Percentiles rank a stretch among this genome's conserved stretches.
Conservation (phyloP, 257 asterid genomes). For the Solanum sparsipilum region DNA sequence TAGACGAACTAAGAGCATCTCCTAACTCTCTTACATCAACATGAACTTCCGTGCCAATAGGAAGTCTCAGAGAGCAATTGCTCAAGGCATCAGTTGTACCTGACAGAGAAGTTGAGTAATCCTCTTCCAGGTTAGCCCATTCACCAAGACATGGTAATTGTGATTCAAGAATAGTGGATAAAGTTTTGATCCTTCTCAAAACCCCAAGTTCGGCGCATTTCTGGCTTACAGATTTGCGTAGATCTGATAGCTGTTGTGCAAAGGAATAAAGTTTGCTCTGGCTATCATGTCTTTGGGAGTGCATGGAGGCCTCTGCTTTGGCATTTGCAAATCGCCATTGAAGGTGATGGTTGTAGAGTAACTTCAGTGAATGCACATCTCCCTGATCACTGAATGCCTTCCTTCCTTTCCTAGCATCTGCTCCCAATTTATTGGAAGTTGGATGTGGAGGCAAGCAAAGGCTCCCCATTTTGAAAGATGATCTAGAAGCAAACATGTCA, state of each 20-base stretch:
- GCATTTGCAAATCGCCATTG: conserved; percentile 70
- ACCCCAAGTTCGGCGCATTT: conserved; percentile 37
- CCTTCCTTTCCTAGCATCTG: conserved; percentile 44
- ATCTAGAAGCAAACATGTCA: conserved; percentile 8
- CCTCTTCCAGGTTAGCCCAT: conserved; percentile 59
- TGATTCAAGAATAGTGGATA: conserved; percentile 37
- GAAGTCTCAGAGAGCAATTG: conserved; percentile 56
- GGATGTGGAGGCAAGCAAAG: conserved; percentile 65
- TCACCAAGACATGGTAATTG: conserved; percentile 66
- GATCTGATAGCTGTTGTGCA: conserved; percentile 36
- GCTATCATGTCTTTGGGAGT: conserved; percentile 34
- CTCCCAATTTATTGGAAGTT: conserved; percentile 28
- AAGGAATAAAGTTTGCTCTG: conserved; percentile 51
- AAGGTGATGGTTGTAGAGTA: conserved; percentile 43
- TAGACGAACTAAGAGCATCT: conserved; percentile 42
- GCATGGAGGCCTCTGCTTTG: conserved; percentile 47
- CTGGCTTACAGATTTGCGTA: conserved; percentile 32
- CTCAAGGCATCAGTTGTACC: conserved; percentile 41
- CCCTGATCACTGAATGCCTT: conserved; percentile 36
- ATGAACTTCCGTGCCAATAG: conserved; percentile 51
- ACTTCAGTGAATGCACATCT: conserved; percentile 56
- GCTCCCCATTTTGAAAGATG: conserved; percentile 25
- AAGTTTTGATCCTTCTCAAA: conserved; percentile 23
- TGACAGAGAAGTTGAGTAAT: conserved; percentile 40
- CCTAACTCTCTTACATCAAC: conserved; percentile 29